These are phyloP conservation scores for Plectosphaerella plurivora DNA, from an alignment of 2,329 filamentous ascomycete genomes.

Conservation along the genomic window DNA sequence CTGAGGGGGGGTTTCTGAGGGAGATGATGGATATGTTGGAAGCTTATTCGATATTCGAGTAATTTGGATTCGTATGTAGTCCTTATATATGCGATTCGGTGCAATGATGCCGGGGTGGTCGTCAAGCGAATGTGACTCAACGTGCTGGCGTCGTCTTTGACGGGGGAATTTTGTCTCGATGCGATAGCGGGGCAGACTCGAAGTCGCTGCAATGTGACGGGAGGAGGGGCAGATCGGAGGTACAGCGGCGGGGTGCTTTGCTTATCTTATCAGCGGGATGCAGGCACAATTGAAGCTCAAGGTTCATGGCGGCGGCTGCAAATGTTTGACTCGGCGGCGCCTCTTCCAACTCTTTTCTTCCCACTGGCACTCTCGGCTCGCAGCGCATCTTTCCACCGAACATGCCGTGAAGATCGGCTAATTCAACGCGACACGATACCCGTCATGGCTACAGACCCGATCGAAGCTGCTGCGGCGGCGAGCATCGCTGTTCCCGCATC, in stretches of 20 bases:
- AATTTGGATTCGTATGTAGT: background rate
- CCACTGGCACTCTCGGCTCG: too few relatives aligned
- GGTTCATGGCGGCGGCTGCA: background rate
- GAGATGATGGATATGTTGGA: background rate
- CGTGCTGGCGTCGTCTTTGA: background rate
- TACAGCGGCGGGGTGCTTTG: background rate
- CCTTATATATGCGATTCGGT: background rate
- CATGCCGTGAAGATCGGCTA: background rate
- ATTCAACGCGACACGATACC: background rate
- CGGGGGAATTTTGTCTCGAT: background rate
- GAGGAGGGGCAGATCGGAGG: background rate
- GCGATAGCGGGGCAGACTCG: conserved; percentile 15
- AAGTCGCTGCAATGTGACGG: background rate
- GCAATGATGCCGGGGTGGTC: background rate
- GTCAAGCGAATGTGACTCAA: background rate
- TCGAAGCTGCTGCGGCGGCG: conserved; percentile 3
- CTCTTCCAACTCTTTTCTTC: background rate
- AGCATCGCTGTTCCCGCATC: conserved; percentile 3
- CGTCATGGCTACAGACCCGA: conserved; percentile 5
- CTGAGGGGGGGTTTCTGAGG: background rate
- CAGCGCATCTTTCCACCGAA: too few relatives aligned
- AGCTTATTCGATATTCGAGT: background rate
- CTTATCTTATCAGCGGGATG: conserved; percentile 5
- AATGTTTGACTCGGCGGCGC: background rate
- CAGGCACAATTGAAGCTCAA: background rate